phyloP scores from a whole-genome alignment of 139 green algal species.

The Dunaliella sp. region DNA sequence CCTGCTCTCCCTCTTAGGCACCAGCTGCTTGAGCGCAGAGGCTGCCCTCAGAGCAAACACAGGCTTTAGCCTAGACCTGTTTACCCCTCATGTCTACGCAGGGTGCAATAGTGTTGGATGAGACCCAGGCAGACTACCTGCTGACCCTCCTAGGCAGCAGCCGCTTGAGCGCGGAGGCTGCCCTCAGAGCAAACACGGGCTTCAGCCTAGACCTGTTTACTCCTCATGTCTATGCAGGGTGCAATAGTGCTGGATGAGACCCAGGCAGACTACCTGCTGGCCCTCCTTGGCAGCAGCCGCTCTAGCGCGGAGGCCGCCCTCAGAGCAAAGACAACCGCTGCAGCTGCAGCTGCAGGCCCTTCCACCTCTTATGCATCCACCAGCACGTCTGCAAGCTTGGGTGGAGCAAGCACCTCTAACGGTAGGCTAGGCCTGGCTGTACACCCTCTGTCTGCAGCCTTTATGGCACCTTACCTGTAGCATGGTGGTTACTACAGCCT shows the following conservation, averaged over 20 bases:
- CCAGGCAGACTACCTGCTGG: slow-evolving; percentile 76
- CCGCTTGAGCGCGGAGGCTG: not conserved
- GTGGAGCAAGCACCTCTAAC: too few species aligned
- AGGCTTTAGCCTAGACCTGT: too few species aligned
- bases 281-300: slow-evolving; percentile 50
- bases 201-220: too few species aligned
- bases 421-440: too few species aligned
- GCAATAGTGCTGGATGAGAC: slow-evolving; percentile 62
- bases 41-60: too few species aligned
- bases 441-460: too few species aligned
- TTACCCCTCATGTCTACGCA: too few species aligned
- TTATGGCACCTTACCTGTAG: too few species aligned
- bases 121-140: slow-evolving; percentile 78
- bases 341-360: slow-evolving; percentile 9
- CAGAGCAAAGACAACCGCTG: too few species aligned
- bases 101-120: slow-evolving; percentile 59
- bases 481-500: too few species aligned
- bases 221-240: slow-evolving; percentile 33
- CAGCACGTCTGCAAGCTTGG: not conserved
- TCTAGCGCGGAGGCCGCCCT: not conserved
- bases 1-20: slow-evolving; percentile 62
- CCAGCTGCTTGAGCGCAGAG: not conserved
- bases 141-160: slow-evolving; percentile 55
- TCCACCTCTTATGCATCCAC: slow-evolving; percentile 8
- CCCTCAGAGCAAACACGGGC: too few species aligned